Conservation (phyloP, 2,329 filamentous ascomycete genomes). For the Fusarium circinatum region DNA sequence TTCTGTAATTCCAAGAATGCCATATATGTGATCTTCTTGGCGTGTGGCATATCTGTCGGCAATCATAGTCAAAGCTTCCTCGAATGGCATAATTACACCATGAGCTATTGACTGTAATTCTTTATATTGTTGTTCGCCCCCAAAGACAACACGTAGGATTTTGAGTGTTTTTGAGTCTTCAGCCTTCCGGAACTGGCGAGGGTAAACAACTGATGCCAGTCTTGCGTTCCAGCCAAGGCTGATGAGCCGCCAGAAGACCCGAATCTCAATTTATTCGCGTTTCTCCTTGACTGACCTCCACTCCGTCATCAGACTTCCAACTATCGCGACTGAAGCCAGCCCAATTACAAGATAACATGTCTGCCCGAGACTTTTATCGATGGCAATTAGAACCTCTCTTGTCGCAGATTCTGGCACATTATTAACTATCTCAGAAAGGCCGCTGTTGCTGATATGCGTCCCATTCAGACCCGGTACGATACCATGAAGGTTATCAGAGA, state of each 20-base stretch:
- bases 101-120: too few species aligned
- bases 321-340: slow-evolving; percentile 7
- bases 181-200: too few species aligned
- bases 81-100: too few species aligned
- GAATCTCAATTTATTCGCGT: background rate
- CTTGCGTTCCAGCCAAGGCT: too few species aligned
- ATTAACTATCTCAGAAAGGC: background rate
- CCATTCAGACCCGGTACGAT: background rate
- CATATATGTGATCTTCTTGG: too few species aligned
- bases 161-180: too few species aligned
- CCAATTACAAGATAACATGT: slow-evolving; percentile 24
- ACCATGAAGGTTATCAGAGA: slow-evolving; percentile 8
- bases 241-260: background rate
- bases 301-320: slow-evolving; percentile 17
- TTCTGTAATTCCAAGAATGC: too few species aligned
- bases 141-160: too few species aligned
- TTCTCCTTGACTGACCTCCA: slow-evolving; percentile 24
- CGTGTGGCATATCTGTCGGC: too few species aligned
- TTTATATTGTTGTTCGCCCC: too few species aligned
- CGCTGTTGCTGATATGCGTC: background rate
- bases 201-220: too few species aligned
- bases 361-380: slow-evolving; percentile 8
- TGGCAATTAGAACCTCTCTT: background rate
- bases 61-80: too few species aligned
- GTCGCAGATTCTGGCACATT: background rate